Percentiles rank a stretch among this genome's conserved stretches.
Conservation (phyloP, 2,329 filamentous ascomycete genomes). For the Penicillium glabrum region DNA sequence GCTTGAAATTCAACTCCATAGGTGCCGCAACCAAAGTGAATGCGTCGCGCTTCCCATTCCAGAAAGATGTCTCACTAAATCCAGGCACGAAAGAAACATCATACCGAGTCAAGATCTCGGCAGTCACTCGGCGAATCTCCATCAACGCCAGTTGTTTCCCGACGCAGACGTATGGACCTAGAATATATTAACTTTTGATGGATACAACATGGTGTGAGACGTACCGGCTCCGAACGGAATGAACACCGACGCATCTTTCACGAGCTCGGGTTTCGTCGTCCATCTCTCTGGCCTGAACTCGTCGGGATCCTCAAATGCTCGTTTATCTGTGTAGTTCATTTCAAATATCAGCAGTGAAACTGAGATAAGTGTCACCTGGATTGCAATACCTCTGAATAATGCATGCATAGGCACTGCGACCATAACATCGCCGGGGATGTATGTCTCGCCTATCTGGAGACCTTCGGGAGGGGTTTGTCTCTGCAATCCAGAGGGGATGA, state of each 20-base stretch:
- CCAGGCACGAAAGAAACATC: background rate
- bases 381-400: constrained; percentile 15
- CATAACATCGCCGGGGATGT: constrained; percentile 17
- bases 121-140: background rate
- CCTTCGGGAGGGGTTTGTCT: constrained; percentile 17
- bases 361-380: no score
- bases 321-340: background rate
- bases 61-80: background rate
- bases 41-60: background rate
- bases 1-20: background rate
- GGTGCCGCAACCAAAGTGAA: constrained; percentile 2
- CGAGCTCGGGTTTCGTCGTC: background rate
- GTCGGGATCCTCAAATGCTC: background rate
- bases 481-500: constrained; percentile 16
- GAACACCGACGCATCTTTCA: background rate
- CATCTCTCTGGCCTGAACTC: constrained; percentile 3
- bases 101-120: background rate
- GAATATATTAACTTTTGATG: background rate
- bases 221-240: background rate
- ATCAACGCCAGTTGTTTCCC: constrained; percentile 4
- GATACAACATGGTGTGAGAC: background rate
- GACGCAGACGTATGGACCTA: constrained; percentile 1
- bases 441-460: constrained; percentile 13
- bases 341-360: background rate
- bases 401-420: constrained; percentile 18